These are phyloP conservation scores for Pythium brassicae DNA, from an alignment of 352 stramenopile genomes.

Conservation along the genomic window DNA sequence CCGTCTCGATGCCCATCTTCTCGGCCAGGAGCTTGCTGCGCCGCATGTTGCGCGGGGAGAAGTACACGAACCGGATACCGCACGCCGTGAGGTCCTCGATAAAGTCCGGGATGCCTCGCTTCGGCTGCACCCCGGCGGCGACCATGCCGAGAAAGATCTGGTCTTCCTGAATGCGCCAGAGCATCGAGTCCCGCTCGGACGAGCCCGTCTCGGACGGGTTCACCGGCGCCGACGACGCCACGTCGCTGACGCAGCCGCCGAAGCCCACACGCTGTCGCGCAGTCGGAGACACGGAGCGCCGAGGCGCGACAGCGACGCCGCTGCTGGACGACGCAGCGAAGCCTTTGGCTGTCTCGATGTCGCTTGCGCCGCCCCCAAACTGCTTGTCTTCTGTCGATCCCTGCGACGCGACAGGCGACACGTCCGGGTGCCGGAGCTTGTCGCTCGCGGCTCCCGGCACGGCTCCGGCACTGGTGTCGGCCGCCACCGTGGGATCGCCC, in stretches of 20 bases:
- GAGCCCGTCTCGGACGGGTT: slow-evolving; percentile 49
- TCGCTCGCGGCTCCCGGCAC: not conserved
- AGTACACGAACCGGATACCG: slow-evolving; percentile 98
- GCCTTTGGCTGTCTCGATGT: not conserved
- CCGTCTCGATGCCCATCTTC: slow-evolving; percentile 99
- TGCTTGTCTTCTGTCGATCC: slow-evolving; percentile 20
- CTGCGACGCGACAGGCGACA: slow-evolving; percentile 25
- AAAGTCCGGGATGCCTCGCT: slow-evolving; percentile 92
- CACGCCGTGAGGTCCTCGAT: slow-evolving; percentile 94
- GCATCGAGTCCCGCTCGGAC: slow-evolving; percentile 48
- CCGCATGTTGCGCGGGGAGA: slow-evolving; percentile 98
- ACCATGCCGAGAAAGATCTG: slow-evolving; percentile 98
- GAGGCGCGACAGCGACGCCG: not conserved
- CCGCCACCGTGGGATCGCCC: slow-evolving; percentile 4
- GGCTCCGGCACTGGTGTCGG: not conserved
- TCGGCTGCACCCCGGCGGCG: slow-evolving; percentile 91
- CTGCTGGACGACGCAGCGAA: too few species aligned
- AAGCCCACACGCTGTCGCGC: slow-evolving; percentile 1
- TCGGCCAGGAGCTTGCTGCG: slow-evolving; percentile 90
- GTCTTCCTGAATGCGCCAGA: slow-evolving; percentile 90
- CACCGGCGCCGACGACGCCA: slow-evolving; percentile 44
- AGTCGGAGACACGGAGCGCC: slow-evolving; percentile 10
- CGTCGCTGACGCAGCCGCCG: slow-evolving; percentile 26
- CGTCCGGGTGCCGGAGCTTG: slow-evolving; percentile 4
- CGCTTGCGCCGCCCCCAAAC: slow-evolving; percentile 1